Conservation (phyloP, 2,329 filamentous ascomycete species). For the Colletotrichum sublineola region DNA sequence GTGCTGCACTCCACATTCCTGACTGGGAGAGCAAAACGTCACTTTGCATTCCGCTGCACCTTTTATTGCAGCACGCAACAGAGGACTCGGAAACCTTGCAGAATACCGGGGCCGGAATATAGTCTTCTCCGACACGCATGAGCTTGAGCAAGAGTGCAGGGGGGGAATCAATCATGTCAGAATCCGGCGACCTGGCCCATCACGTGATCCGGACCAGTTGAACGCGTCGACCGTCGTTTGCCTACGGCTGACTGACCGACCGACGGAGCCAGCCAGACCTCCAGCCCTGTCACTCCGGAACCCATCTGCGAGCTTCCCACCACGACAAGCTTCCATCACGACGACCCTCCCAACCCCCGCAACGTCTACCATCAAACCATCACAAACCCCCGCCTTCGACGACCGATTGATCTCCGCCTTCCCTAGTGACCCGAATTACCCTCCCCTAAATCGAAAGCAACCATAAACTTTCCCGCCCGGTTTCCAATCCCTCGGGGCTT, state of each 20-base stretch:
- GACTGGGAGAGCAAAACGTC: slow-evolving; percentile 30
- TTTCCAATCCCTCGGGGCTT: slow-evolving; percentile 37
- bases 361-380: slow-evolving; percentile 36
- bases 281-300: slow-evolving; percentile 41
- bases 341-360: slow-evolving; percentile 30
- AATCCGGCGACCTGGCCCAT: slow-evolving; percentile 7
- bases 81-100: neutral
- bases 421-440: neutral
- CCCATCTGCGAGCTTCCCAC: slow-evolving; percentile 37
- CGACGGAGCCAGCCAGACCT: slow-evolving; percentile 38
- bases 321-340: slow-evolving; percentile 43
- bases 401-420: slow-evolving; percentile 26
- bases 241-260: slow-evolving; percentile 41
- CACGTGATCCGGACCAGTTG: slow-evolving; percentile 29
- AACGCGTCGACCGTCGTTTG: slow-evolving; percentile 44
- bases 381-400: slow-evolving; percentile 32
- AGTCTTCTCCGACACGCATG: neutral
- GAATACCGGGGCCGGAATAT: slow-evolving; percentile 4
- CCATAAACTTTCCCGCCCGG: slow-evolving; percentile 25
- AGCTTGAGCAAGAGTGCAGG: neutral
- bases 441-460: neutral
- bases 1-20: slow-evolving; percentile 38
- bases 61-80: slow-evolving; percentile 3
- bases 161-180: no score
- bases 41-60: slow-evolving; percentile 27